Percentiles rank a stretch among this genome's conserved stretches.
phyloP scores from a whole-genome alignment of 257 asterid genomes.

The Verbascum thapsus region DNA sequence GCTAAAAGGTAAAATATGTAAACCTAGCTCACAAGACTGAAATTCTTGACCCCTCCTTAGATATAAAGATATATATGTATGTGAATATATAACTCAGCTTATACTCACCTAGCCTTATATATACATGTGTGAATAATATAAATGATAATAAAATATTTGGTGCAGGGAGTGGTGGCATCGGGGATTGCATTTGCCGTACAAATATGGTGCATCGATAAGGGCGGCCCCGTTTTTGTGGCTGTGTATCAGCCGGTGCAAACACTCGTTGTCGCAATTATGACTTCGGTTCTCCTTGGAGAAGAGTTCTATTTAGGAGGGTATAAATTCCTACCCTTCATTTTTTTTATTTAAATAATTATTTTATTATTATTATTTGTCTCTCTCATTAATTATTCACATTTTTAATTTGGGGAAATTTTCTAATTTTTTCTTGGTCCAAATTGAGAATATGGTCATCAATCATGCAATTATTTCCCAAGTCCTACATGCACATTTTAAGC shows the following conservation, averaged over 20 bases:
- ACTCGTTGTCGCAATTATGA: conserved; percentile 87
- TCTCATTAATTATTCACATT: neutral
- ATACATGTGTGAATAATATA: neutral
- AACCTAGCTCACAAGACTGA: no score
- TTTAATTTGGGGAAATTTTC: neutral
- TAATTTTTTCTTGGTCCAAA: neutral
- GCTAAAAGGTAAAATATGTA: no score
- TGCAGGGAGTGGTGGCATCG: conserved; percentile 98
- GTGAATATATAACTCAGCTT: no score
- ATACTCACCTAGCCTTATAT: no score
- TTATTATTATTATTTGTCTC: neutral
- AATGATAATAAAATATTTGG: conserved; percentile 17
- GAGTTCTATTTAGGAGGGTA: conserved; percentile 96
- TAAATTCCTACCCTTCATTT: neutral
- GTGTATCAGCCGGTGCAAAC: conserved; percentile 99
- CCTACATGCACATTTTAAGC: conserved; percentile 25
- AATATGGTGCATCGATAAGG: conserved; percentile 99
- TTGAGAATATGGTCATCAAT: conserved; percentile 1
- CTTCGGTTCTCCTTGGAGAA: conserved; percentile 79
- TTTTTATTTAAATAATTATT: neutral
- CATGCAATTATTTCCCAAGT: neutral
- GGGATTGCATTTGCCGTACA: conserved; percentile 99
- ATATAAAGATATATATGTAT: no score
- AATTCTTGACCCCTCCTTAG: no score
- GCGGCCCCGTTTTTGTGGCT: conserved; percentile 99